These are phyloP conservation scores for Dipodascus geniculatus DNA, from an alignment of 805 yeast species.

Conservation along the genomic window DNA sequence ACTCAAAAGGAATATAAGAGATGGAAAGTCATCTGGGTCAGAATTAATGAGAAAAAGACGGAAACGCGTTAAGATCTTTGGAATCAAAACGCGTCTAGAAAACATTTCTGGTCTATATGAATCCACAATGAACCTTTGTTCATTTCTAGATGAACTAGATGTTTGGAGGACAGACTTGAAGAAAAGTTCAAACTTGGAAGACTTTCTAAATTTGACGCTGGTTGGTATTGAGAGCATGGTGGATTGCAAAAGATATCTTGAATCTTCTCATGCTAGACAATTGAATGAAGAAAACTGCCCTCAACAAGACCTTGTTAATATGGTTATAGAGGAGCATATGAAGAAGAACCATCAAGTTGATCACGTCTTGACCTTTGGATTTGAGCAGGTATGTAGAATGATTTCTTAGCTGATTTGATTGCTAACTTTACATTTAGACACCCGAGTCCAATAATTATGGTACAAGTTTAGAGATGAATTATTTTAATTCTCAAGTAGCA, in stretches of 20 bases:
- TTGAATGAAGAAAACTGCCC: neutral
- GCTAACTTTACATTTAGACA: neutral
- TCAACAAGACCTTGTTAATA: neutral
- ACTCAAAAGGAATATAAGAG: no score
- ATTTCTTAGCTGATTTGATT: neutral
- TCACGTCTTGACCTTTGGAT: neutral
- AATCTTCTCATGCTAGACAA: neutral
- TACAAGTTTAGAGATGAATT: neutral
- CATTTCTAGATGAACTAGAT: no score
- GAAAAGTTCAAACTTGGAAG: neutral
- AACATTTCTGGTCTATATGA: neutral
- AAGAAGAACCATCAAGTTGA: neutral
- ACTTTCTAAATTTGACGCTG: neutral
- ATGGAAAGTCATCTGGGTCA: no score
- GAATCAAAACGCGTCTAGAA: neutral
- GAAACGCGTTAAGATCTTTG: neutral
- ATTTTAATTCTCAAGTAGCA: neutral
- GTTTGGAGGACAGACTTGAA: no score
- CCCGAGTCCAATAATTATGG: neutral
- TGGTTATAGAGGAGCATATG: neutral
- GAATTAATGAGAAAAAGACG: neutral
- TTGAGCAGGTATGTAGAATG: neutral
- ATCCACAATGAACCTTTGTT: no score
- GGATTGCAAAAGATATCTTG: neutral
- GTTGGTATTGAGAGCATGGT: neutral